phyloP scores from a whole-genome alignment of 352 stramenopile genomes.

The Phytophthora sp. region DNA sequence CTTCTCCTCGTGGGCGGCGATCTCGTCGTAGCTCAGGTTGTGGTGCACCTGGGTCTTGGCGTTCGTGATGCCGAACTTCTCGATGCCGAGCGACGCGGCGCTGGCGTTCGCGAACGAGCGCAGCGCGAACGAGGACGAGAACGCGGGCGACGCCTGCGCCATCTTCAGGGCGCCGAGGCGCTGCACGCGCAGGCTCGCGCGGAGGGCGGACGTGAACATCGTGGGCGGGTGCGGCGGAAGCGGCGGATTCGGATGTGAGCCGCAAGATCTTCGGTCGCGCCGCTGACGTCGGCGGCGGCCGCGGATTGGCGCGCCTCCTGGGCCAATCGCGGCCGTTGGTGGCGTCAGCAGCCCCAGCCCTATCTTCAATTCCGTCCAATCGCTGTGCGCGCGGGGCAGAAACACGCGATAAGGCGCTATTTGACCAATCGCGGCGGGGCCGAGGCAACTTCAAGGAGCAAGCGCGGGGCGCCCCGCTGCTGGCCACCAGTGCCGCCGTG shows the following conservation, averaged over 20 bases:
- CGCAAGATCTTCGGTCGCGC: constrained; percentile 30
- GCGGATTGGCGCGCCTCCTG: constrained; percentile 16
- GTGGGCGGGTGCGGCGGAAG: constrained; percentile 6
- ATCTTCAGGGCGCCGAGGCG: constrained; percentile 49
- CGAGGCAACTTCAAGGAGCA: constrained; percentile 23
- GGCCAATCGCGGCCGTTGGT: constrained; percentile 1
- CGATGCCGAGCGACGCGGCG: constrained; percentile 68
- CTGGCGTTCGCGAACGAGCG: constrained; percentile 53
- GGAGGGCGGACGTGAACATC: constrained; percentile 70
- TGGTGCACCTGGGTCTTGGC: constrained; percentile 92
- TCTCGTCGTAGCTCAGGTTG: constrained; percentile 96
- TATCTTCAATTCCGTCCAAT: background rate
- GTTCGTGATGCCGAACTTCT: constrained; percentile 92
- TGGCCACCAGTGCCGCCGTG: constrained; percentile 20
- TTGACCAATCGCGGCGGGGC: constrained; percentile 1
- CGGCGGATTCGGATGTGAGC: constrained; percentile 54
- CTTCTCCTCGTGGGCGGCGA: constrained; percentile 94
- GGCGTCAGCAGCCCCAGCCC: background rate
- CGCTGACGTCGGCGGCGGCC: constrained; percentile 16
- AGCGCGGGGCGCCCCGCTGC: constrained; percentile 1
- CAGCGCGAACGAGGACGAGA: constrained; percentile 33
- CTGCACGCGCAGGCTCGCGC: constrained; percentile 63
- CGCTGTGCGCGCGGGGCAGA: too few relatives aligned
- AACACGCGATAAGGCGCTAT: too few relatives aligned
- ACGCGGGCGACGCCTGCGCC: constrained; percentile 31